Conservation (phyloP, 768 basidiomycete species). For the Multifurca ochricompacta region DNA sequence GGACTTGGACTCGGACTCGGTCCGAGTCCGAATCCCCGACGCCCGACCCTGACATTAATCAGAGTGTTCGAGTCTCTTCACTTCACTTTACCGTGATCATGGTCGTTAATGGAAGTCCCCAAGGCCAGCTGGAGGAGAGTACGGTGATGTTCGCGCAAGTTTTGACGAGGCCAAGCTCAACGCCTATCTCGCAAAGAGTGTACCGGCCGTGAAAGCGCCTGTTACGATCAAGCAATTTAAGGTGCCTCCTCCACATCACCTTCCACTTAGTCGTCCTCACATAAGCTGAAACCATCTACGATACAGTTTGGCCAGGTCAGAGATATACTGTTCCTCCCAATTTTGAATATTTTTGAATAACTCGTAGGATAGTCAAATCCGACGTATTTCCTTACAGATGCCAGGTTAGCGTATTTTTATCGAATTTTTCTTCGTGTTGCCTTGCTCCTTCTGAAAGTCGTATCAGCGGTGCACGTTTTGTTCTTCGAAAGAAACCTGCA, state of each 20-base stretch:
- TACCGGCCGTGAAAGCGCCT: conserved; percentile 50
- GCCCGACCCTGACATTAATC: too few relatives aligned
- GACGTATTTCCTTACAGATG: conserved; percentile 87
- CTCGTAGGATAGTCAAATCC: conserved; percentile 69
- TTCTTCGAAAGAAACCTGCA: conserved; percentile 88
- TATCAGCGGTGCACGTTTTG: conserved; percentile 49
- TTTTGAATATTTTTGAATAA: not conserved
- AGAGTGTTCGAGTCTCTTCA: too few relatives aligned
- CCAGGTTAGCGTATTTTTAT: conserved; percentile 43
- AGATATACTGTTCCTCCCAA: not conserved
- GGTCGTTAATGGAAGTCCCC: conserved; percentile 24
- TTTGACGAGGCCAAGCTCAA: conserved; percentile 62
- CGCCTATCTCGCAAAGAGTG: conserved; percentile 50
- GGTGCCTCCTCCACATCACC: conserved; percentile 35
- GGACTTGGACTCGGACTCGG: too few relatives aligned
- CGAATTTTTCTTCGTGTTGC: not conserved
- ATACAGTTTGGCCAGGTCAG: conserved; percentile 79
- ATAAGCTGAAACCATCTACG: not conserved
- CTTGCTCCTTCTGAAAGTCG: not conserved
- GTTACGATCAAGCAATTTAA: conserved; percentile 89
- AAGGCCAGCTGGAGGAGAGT: conserved; percentile 61
- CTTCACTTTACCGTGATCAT: too few relatives aligned
- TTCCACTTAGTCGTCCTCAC: not conserved
- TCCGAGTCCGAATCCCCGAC: too few relatives aligned
- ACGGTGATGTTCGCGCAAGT: conserved; percentile 61